Evolutionary conservation across 2,329 filamentous ascomycete genomes (phyloP).

Genomic region (Colletotrichum ledebouriae): DNA sequence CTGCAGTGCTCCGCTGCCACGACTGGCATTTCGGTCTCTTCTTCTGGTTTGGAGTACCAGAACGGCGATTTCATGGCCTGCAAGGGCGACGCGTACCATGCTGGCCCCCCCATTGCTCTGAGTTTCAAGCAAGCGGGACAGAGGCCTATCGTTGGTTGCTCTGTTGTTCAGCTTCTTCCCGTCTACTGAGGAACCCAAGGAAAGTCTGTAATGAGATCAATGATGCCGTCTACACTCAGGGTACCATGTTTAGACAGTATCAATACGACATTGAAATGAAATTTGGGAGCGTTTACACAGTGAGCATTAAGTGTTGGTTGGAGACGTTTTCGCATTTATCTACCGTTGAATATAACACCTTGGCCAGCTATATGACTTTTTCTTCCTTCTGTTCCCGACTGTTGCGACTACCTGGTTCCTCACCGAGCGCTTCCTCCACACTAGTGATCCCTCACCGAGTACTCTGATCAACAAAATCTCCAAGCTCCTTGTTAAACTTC

Average conservation of each 20-base stretch:
- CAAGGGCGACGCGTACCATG: neutral
- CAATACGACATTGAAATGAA: neutral
- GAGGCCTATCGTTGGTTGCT: constrained; percentile 4
- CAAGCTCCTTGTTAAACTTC: constrained; percentile 52
- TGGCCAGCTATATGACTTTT: neutral
- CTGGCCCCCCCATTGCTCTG: neutral
- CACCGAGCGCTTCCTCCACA: too few relatives aligned
- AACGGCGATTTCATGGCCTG: neutral
- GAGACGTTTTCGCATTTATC: neutral
- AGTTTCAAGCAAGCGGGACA: constrained; percentile 26
- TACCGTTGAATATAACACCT: neutral
- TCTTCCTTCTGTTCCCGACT: neutral
- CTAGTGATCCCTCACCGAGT: neutral
- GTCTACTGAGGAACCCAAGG: neutral
- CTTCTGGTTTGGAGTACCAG: neutral
- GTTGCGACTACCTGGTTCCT: neutral
- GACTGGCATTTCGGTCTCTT: neutral
- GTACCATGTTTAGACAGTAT: neutral
- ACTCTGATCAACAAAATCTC: constrained; percentile 25
- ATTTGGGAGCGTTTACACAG: neutral
- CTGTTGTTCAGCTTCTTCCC: constrained; percentile 13
- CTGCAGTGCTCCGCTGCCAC: constrained; percentile 11
- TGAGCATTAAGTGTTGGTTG: neutral
- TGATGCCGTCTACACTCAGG: neutral
- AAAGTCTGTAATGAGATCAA: neutral